These are phyloP conservation scores for Rhododendron williamsianum DNA, from an alignment of 148 eudicot genomes.

Conservation along the genomic window DNA sequence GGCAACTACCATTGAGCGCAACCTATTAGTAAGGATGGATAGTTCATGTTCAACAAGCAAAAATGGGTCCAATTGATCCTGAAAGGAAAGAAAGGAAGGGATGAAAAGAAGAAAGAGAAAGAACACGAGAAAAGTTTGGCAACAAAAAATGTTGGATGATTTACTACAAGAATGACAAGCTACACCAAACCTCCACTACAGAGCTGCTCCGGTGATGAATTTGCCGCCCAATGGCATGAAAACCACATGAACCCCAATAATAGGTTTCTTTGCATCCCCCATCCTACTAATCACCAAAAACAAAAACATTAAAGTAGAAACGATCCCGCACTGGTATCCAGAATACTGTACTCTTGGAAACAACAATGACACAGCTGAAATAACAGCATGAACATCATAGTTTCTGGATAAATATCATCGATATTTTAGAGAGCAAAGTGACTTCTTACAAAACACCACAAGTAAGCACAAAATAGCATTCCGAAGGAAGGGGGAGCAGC, in stretches of 20 bases:
- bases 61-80: conserved; percentile 86
- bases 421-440: not conserved
- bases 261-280: conserved; percentile 47
- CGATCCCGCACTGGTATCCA: not conserved
- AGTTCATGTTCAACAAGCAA: conserved; percentile 85
- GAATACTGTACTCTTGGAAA: not conserved
- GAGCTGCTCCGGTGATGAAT: conserved; percentile 54
- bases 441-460: not conserved
- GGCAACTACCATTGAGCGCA: conserved; percentile 83
- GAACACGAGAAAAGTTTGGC: not conserved
- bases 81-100: conserved; percentile 5
- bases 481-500: no score
- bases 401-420: not conserved
- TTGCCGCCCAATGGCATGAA: conserved; percentile 35
- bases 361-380: not conserved
- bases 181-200: conserved; percentile 54
- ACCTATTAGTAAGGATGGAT: conserved; percentile 55
- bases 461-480: not conserved
- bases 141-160: not conserved
- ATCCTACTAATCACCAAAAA: conserved; percentile 68
- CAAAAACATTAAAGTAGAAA: conserved; percentile 25
- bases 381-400: not conserved
- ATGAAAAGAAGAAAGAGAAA: not conserved
- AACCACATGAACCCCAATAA: conserved; percentile 30
- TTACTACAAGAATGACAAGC: conserved; percentile 6